Base-by-base conservation (phyloP, 371 early-diverging fungal genomes). In the Rhizomucor miehei region DNA sequence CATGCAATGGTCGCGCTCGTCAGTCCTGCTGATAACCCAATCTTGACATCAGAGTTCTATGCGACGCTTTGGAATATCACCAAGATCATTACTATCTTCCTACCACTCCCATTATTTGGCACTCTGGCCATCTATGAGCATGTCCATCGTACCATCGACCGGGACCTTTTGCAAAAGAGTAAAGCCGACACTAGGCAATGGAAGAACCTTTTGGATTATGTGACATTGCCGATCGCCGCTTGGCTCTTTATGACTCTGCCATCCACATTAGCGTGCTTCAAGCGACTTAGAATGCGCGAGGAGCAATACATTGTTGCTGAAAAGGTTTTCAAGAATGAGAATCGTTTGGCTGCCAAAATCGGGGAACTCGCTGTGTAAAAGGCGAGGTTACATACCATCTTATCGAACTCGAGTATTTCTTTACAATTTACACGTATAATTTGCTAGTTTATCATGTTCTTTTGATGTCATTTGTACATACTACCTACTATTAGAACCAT, bases 171-270 rank as follows among this genome's bases (percentile, higher is more conserved):
- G 60, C 65, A 70, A 48, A 72, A 71, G 45, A 45, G 51, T 10
- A 61, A 65, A 37, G 47, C 60, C 0, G 78, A 81, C 38, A 56
- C 64, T 34, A 56, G 80, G 51, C 65, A 63, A 12, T 80, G 77
- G 80, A 65, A 67, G 25, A 75, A 79, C 57, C 45, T 63, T 9
- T 56, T 67, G 36, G 81, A 81, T 45, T 81, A 81, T 37, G 69
- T 66, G 20, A 71, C 76, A 35, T 56, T 79, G n/a, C 81, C 81
- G 21, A 69, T 81, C 24, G 73, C 75, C 23, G 81, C 81, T n/a
- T 79, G 77, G 77, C 56, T 76, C 51, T 81, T 79, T 43, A 71
- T 81, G 79, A 81, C 81, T 16, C 67, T 81, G 25, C 81, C 81
- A 8, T 66, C 75, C 4, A 77, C 81, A 17, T 65, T 79, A 46